phyloP scores from a whole-genome alignment of 208 protist genomes.

The Crithidia sp. region DNA sequence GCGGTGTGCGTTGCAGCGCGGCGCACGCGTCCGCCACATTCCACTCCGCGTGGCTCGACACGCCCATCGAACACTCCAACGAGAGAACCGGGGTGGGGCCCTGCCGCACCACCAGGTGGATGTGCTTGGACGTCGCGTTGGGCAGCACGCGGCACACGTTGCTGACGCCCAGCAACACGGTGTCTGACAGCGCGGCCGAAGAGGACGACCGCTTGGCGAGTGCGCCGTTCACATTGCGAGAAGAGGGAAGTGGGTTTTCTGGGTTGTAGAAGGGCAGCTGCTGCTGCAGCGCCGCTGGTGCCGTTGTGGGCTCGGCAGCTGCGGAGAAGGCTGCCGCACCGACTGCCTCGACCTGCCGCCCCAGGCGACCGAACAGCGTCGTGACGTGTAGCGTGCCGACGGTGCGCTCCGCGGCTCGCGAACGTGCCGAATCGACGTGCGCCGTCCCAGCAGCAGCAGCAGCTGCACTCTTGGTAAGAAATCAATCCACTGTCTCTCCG shows the following conservation, averaged over 20 bases:
- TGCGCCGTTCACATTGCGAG: too few relatives aligned
- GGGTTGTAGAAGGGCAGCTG: conserved; percentile 32
- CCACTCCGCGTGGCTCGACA: conserved; percentile 50
- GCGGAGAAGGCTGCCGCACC: background rate
- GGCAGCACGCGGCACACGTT: conserved; percentile 53
- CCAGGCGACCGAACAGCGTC: conserved; percentile 24
- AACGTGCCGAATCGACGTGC: background rate
- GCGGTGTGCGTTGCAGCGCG: conserved; percentile 27
- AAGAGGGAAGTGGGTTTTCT: background rate
- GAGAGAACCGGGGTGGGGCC: conserved; percentile 48
- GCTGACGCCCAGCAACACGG: conserved; percentile 62
- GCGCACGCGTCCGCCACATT: conserved; percentile 44
- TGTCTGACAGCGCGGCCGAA: background rate
- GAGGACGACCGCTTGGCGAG: background rate
- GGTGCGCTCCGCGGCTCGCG: conserved; percentile 12
- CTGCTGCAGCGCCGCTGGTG: background rate
- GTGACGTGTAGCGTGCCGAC: conserved; percentile 12
- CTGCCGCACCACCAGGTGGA: conserved; percentile 49
- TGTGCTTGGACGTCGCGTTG: conserved; percentile 41
- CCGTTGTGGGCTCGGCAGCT: too few relatives aligned
- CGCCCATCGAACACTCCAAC: conserved; percentile 37
- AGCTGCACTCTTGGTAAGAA: too few relatives aligned
- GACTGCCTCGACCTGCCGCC: conserved; percentile 2
- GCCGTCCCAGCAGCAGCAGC: background rate
- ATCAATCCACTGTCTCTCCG: background rate